Percentiles rank a stretch among this genome's conserved stretches.
Conservation (phyloP, 1,139 yeast genomes). For the Zygoascus sp. region DNA sequence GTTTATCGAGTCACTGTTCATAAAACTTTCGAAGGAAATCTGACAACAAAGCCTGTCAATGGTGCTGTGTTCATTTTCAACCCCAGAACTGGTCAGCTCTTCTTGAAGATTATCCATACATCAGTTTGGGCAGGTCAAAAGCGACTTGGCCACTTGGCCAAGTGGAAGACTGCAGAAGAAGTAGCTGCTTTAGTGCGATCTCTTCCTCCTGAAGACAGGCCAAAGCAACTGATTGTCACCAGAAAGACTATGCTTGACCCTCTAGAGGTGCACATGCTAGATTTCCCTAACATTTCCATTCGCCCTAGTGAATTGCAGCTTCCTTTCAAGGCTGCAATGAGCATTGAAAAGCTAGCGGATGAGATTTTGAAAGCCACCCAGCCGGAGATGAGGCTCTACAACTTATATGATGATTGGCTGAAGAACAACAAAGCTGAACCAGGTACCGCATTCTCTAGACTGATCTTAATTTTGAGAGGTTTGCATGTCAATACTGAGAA, state of each 20-base stretch:
- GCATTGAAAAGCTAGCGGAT: slow-evolving; percentile 74
- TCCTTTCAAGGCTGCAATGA: slow-evolving; percentile 85
- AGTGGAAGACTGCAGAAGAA: slow-evolving; percentile 99
- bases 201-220: slow-evolving; percentile 89
- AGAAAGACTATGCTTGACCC: slow-evolving; percentile 93
- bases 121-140: slow-evolving; percentile 98
- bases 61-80: slow-evolving; percentile 89
- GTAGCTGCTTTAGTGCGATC: slow-evolving; percentile 88
- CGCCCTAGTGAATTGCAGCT: slow-evolving; percentile 84
- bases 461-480: slow-evolving; percentile 74
- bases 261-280: slow-evolving; percentile 92
- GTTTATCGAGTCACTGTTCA: slow-evolving; percentile 94
- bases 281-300: slow-evolving; percentile 87
- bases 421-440: slow-evolving; percentile 52
- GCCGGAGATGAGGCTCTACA: slow-evolving; percentile 88
- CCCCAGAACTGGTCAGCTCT: slow-evolving; percentile 80
- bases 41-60: slow-evolving; percentile 87
- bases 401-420: slow-evolving; percentile 94
- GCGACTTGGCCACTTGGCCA: slow-evolving; percentile 86
- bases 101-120: slow-evolving; percentile 84
- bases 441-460: slow-evolving; percentile 88
- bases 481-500: slow-evolving; percentile 72
- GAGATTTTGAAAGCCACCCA: slow-evolving; percentile 82
- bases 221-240: slow-evolving; percentile 84
- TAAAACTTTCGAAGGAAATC: slow-evolving; percentile 87